Percentiles rank a stretch among this genome's conserved stretches.
Evolutionary conservation across 139 green algal species (phyloP).

Genomic region (Ulvella scutata): DNA sequence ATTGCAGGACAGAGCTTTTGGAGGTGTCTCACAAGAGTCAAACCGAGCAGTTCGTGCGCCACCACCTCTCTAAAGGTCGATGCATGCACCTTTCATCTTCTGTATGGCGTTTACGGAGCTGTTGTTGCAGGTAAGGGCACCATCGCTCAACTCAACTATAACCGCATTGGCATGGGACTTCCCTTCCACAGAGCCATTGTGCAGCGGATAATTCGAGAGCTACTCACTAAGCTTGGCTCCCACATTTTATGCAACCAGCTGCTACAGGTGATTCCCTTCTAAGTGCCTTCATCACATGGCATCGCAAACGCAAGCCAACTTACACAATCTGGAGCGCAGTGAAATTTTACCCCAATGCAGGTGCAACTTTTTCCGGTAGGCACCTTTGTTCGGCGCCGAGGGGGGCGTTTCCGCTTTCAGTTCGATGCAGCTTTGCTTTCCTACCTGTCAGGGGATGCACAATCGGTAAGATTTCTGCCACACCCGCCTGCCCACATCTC

Average conservation of each 20-base stretch:
- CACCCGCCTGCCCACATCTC: too few species aligned
- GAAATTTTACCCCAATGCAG: not conserved
- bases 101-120: not conserved
- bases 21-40: not conserved
- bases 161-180: not conserved
- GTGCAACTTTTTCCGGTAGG: not conserved
- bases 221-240: not conserved
- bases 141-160: not conserved
- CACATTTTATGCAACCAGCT: not conserved
- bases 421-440: not conserved
- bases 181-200: not conserved
- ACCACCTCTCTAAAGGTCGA: not conserved
- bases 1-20: not conserved
- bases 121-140: not conserved
- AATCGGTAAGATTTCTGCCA: not conserved
- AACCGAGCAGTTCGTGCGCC: not conserved
- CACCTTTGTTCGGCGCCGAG: not conserved
- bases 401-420: not conserved
- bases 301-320: not conserved
- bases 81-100: not conserved
- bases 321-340: not conserved
- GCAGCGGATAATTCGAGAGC: not conserved
- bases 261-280: not conserved
- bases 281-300: not conserved
- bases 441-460: not conserved